phyloP scores from a whole-genome alignment of 805 yeast species.

The Kodamaea neixiangensis region DNA sequence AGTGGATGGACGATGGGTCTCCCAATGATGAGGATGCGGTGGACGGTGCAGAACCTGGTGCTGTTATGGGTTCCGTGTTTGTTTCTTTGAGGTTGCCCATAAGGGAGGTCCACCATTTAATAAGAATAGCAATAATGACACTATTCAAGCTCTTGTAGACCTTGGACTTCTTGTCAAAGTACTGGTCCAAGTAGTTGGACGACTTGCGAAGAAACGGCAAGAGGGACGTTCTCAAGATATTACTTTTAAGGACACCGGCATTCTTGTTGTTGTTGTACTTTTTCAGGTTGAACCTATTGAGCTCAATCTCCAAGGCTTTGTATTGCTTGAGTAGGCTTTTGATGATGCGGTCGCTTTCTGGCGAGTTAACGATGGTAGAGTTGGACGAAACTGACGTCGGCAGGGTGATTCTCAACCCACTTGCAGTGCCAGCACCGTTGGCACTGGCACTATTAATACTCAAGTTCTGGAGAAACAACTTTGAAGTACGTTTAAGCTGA shows the following conservation, averaged over 20 bases:
- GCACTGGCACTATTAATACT: background rate
- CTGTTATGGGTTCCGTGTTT: background rate
- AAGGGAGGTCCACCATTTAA: conserved; percentile 59
- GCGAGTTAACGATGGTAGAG: conserved; percentile 5
- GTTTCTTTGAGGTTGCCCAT: conserved; percentile 20
- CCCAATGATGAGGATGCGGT: background rate
- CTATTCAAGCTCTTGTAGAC: conserved; percentile 36
- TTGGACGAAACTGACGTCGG: background rate
- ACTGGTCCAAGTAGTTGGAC: conserved; percentile 22
- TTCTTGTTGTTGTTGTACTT: conserved; percentile 20
- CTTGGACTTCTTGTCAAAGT: conserved; percentile 20
- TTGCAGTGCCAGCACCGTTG: background rate
- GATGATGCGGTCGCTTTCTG: conserved; percentile 19
- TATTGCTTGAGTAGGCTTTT: conserved; percentile 30
- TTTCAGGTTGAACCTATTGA: conserved; percentile 45
- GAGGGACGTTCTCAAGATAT: conserved; percentile 48
- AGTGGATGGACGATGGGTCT: conserved; percentile 9
- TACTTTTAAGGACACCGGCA: conserved; percentile 42
- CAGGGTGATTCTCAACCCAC: background rate
- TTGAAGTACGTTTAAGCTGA: background rate
- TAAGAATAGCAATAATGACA: conserved; percentile 33
- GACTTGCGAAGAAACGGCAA: conserved; percentile 44
- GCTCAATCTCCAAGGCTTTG: conserved; percentile 45
- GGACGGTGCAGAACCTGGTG: background rate
- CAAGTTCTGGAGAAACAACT: conserved; percentile 3